Conservation (phyloP, 805 yeast species). For the Wickerhamiella musiphila region DNA sequence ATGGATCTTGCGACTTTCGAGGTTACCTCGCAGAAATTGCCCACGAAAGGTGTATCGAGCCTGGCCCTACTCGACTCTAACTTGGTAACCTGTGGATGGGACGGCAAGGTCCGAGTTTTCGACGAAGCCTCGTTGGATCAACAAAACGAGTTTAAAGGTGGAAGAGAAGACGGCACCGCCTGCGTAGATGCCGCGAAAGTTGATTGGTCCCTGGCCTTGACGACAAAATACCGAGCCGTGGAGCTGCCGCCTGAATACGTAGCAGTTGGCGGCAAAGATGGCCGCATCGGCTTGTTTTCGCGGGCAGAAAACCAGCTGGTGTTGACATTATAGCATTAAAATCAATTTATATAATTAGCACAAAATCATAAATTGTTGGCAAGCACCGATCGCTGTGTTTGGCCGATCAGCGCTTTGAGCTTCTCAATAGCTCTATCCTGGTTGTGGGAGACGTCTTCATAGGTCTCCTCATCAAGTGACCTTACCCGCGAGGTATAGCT, state of each 20-base stretch:
- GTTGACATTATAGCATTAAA: background rate
- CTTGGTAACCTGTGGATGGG: conserved; percentile 25
- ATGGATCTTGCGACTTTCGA: conserved; percentile 11
- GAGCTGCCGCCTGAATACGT: conserved; percentile 17
- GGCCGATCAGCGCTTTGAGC: too few species aligned
- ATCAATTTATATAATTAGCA: too few species aligned
- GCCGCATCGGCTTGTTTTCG: conserved; percentile 30
- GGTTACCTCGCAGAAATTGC: conserved; percentile 2
- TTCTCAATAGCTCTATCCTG: too few species aligned
- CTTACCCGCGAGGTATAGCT: too few species aligned
- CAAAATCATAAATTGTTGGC: too few species aligned
- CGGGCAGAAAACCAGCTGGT: background rate
- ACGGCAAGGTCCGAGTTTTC: conserved; percentile 22
- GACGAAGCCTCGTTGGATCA: conserved; percentile 16
- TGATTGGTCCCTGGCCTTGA: too few species aligned
- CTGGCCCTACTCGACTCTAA: conserved; percentile 15
- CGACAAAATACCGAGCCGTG: conserved; percentile 3
- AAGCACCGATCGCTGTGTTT: too few species aligned
- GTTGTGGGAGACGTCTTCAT: too few species aligned
- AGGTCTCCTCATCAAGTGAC: too few species aligned
- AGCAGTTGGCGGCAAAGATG: conserved; percentile 39
- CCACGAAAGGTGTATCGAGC: conserved; percentile 17
- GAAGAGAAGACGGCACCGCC: conserved; percentile 18
- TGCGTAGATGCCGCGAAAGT: conserved; percentile 5
- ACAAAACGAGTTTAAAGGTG: conserved; percentile 19